Percentiles rank a stretch among this genome's conserved stretches.
These are phyloP conservation scores for Metschnikowia cubensis DNA, from an alignment of 805 yeast genomes.

Conservation along the genomic window DNA sequence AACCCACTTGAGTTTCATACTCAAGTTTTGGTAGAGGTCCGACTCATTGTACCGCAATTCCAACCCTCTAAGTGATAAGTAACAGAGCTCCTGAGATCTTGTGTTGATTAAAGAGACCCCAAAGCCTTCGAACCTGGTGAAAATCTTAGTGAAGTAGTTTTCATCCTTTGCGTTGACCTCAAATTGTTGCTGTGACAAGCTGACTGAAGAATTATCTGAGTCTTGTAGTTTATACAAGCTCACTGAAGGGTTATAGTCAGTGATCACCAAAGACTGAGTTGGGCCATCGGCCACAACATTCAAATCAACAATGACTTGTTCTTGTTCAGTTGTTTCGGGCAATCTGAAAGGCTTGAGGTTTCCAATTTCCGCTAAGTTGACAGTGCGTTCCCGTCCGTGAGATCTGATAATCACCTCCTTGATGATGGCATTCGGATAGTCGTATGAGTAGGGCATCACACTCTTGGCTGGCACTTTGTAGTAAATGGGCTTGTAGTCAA, in stretches of 20 bases:
- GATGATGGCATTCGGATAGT: slow-evolving; percentile 83
- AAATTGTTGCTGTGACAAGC: slow-evolving; percentile 43
- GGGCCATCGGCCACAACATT: slow-evolving; percentile 97
- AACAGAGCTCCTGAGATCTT: slow-evolving; percentile 71
- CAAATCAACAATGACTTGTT: slow-evolving; percentile 63
- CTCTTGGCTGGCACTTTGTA: slow-evolving; percentile 84
- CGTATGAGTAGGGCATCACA: slow-evolving; percentile 98
- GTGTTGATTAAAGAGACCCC: slow-evolving; percentile 82
- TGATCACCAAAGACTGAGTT: slow-evolving; percentile 78
- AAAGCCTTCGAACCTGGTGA: slow-evolving; percentile 72
- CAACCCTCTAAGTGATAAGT: slow-evolving; percentile 75
- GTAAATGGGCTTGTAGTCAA: slow-evolving; percentile 68
- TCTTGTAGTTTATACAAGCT: slow-evolving; percentile 64
- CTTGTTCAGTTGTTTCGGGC: slow-evolving; percentile 42
- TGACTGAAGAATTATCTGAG: slow-evolving; percentile 22
- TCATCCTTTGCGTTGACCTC: slow-evolving; percentile 54
- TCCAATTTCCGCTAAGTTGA: slow-evolving; percentile 92
- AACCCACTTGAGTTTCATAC: slow-evolving; percentile 86
- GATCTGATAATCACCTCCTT: slow-evolving; percentile 76
- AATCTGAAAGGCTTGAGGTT: slow-evolving; percentile 80
- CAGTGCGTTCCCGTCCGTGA: slow-evolving; percentile 68
- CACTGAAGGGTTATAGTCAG: slow-evolving; percentile 73
- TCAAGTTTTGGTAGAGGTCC: slow-evolving; percentile 73
- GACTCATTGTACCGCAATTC: slow-evolving; percentile 81
- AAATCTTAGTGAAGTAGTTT: slow-evolving; percentile 48